Conservation (phyloP, 2,329 filamentous ascomycete species). For the Aulographum hederae region DNA sequence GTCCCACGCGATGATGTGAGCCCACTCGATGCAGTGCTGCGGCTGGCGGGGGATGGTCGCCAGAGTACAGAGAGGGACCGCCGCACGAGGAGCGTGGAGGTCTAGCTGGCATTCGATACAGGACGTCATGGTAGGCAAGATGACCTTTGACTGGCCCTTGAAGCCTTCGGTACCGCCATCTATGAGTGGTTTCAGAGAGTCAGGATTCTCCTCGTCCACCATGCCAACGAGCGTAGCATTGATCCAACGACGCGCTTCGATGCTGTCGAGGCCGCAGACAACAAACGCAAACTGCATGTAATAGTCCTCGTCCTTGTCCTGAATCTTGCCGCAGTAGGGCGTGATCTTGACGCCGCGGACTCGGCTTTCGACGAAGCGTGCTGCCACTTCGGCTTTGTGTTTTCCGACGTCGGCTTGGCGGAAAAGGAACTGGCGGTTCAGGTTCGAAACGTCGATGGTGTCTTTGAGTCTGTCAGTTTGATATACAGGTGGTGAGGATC, state of each 20-base stretch:
- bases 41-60: conserved; percentile 93
- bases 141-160: conserved; percentile 88
- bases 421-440: conserved; percentile 96
- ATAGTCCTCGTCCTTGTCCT: conserved; percentile 90
- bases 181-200: conserved; percentile 81
- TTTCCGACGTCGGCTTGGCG: conserved; percentile 81
- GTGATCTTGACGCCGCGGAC: conserved; percentile 87
- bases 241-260: conserved; percentile 97
- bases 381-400: conserved; percentile 84
- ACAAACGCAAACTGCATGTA: conserved; percentile 95
- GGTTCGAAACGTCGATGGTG: conserved; percentile 94
- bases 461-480: conserved; percentile 43
- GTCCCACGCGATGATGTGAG: conserved; percentile 95
- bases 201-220: conserved; percentile 66
- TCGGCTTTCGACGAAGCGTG: conserved; percentile 73
- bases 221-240: conserved; percentile 84
- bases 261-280: conserved; percentile 87
- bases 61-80: conserved; percentile 88
- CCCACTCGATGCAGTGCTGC: conserved; percentile 98
- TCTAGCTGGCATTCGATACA: conserved; percentile 98
- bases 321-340: conserved; percentile 83
- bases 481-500: too few species aligned
- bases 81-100: conserved; percentile 95
- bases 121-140: conserved; percentile 79
- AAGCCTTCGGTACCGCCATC: conserved; percentile 96